Conservation (phyloP, 225 moss, liverwort and hornwort genomes). For the Takakia lepidozioides region DNA sequence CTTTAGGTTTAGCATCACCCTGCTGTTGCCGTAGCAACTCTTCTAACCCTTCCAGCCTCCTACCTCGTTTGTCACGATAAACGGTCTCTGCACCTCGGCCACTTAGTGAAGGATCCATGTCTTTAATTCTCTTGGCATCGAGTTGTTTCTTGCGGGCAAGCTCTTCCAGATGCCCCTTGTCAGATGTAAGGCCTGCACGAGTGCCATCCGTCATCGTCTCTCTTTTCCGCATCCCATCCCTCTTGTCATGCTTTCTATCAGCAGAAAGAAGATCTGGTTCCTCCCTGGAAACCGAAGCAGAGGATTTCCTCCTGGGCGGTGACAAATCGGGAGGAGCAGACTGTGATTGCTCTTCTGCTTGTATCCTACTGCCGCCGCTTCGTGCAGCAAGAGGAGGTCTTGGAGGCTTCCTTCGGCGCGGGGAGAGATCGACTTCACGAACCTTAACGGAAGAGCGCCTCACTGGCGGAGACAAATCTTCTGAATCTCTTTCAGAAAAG, state of each 20-base stretch:
- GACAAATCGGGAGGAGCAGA: conserved; percentile 5
- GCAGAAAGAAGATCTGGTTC: not conserved
- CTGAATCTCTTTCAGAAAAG: not conserved
- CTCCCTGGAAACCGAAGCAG: conserved; percentile 1
- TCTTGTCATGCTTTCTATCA: conserved; percentile 1
- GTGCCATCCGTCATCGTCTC: conserved; percentile 78
- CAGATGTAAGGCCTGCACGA: conserved; percentile 52
- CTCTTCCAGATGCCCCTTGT: conserved; percentile 47
- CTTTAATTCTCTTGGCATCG: conserved; percentile 47
- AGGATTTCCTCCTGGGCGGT: conserved; percentile 17
- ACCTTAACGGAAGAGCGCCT: no score
- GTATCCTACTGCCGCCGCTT: not conserved
- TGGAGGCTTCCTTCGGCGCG: conserved; percentile 4
- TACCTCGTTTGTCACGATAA: conserved; percentile 91
- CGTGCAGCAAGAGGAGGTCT: not conserved
- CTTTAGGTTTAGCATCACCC: conserved; percentile 65
- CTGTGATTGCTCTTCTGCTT: not conserved
- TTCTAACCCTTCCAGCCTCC: conserved; percentile 83
- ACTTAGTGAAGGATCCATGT: conserved; percentile 68
- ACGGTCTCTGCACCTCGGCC: conserved; percentile 83
- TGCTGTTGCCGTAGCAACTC: conserved; percentile 84
- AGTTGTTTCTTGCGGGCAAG: conserved; percentile 55
- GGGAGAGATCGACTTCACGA: conserved; percentile 12
- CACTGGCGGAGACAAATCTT: conserved; percentile 3
- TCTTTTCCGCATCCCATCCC: conserved; percentile 4